phyloP scores from a whole-genome alignment of 495 filamentous ascomycete species.

The Hypoxylon cercidicola region DNA sequence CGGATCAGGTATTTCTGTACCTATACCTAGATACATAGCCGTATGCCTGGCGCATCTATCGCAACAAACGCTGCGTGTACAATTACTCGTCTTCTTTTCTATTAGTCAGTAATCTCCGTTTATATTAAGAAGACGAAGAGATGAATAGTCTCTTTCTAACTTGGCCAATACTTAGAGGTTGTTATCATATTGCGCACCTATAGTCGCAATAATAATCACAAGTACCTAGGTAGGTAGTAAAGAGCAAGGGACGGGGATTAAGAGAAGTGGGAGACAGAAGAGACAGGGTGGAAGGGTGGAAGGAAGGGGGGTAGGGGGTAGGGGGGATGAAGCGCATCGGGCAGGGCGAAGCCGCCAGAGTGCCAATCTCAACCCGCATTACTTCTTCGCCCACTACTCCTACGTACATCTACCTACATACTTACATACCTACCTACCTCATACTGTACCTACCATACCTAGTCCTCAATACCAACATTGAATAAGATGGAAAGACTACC shows the following conservation, averaged over 20 bases:
- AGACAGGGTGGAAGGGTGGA: no score
- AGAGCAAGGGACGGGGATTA: slow-evolving; percentile 5
- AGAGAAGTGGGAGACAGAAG: not conserved
- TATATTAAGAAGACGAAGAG: not conserved
- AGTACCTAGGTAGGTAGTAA: not conserved
- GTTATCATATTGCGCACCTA: not conserved
- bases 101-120: not conserved
- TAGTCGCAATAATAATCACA: slow-evolving; percentile 19
- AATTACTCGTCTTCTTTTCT: not conserved
- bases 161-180: no score
- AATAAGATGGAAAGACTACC: slow-evolving; percentile 22
- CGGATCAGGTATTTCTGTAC: no score
- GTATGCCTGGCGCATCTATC: not conserved
- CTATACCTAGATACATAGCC: not conserved
- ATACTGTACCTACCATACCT: slow-evolving; percentile 5
- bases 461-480: slow-evolving; percentile 11
- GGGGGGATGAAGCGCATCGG: slow-evolving; percentile 18
- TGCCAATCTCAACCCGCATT: slow-evolving; percentile 7
- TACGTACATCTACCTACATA: slow-evolving; percentile 33
- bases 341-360: slow-evolving; percentile 25
- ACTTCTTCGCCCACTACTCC: slow-evolving; percentile 20
- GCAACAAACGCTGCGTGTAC: not conserved
- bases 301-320: not conserved
- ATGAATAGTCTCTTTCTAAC: not conserved
- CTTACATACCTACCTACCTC: slow-evolving; percentile 14